Percentiles rank a stretch among this genome's conserved stretches.
These are phyloP conservation scores for Berberis thunbergii DNA, from an alignment of 164 flowering plant species.

Conservation along the genomic window DNA sequence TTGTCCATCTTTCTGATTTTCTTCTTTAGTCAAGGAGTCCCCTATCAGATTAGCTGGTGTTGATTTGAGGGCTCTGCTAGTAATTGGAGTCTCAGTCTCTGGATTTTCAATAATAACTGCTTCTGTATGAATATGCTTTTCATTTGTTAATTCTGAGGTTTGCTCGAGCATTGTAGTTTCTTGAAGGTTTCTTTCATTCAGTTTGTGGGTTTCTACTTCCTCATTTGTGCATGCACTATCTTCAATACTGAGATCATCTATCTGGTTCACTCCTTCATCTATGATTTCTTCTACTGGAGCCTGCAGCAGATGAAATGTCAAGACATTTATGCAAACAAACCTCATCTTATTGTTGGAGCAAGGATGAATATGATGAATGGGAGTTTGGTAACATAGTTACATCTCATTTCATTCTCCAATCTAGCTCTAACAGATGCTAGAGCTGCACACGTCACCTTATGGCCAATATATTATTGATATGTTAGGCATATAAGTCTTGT, in stretches of 20 bases:
- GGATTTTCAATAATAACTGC: conserved; percentile 6
- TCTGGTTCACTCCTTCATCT: conserved; percentile 10
- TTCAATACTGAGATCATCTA: conserved; percentile 10
- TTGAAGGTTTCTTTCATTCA: conserved; percentile 5
- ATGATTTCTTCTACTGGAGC: conserved; percentile 13
- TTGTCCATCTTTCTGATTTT: conserved; percentile 11
- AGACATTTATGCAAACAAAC: not conserved
- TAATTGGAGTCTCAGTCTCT: conserved; percentile 7
- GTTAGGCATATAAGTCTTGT: no score
- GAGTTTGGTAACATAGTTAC: no score
- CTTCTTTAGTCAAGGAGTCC: conserved; percentile 4
- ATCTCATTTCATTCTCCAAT: no score
- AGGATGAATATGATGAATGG: no score
- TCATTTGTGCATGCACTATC: conserved; percentile 2
- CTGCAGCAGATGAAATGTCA: conserved; percentile 12
- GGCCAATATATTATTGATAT: no score
- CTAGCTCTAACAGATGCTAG: no score
- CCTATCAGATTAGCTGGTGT: not conserved
- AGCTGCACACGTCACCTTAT: no score
- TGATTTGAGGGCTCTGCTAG: conserved; percentile 10
- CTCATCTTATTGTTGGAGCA: not conserved
- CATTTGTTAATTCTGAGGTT: conserved; percentile 2
- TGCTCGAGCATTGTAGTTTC: conserved; percentile 12
- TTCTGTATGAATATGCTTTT: conserved; percentile 13
- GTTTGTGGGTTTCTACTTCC: conserved; percentile 4